Conservation (phyloP, 768 basidiomycete genomes). For the Solioccasus polychromus region DNA sequence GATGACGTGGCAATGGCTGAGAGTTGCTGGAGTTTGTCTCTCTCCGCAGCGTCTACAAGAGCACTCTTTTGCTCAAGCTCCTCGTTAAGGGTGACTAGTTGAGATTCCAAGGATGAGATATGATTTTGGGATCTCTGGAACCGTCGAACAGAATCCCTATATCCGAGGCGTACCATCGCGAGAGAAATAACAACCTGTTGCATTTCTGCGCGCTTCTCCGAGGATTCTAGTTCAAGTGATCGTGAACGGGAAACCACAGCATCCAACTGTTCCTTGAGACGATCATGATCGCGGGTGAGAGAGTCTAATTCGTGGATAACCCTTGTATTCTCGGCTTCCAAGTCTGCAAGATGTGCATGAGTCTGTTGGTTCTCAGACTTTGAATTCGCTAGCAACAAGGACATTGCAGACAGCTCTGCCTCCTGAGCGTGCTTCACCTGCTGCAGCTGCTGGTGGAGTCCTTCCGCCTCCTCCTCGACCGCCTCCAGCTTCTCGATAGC, state of each 20-base stretch:
- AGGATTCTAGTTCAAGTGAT: constrained; percentile 11
- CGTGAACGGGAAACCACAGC: constrained; percentile 4
- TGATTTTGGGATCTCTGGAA: constrained; percentile 9
- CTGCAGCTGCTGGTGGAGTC: constrained; percentile 30
- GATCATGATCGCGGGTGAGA: constrained; percentile 9
- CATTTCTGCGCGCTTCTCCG: constrained; percentile 4
- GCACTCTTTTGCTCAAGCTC: constrained; percentile 13
- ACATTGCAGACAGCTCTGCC: constrained; percentile 35
- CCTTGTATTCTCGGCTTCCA: constrained; percentile 16
- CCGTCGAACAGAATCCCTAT: constrained; percentile 13
- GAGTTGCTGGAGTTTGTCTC: constrained; percentile 11
- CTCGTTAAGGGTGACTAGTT: constrained; percentile 9
- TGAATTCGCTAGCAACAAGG: constrained; percentile 39
- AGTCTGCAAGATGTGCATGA: constrained; percentile 11
- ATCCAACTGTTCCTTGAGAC: constrained; percentile 10
- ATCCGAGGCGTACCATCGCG: constrained; percentile 19
- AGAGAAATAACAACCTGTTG: constrained; percentile 23
- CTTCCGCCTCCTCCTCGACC: constrained; percentile 62
- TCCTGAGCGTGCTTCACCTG: constrained; percentile 27
- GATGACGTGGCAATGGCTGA: constrained; percentile 5
- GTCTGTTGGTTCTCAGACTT: constrained; percentile 31
- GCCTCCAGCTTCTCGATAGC: constrained; percentile 54
- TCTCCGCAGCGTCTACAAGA: constrained; percentile 4
- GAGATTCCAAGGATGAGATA: constrained; percentile 16
- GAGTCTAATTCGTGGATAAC: constrained; percentile 14